Percentiles rank a stretch among this genome's conserved stretches.
Evolutionary conservation across 2,329 filamentous ascomycete genomes (phyloP).

Genomic region (Colletotrichum lentis): DNA sequence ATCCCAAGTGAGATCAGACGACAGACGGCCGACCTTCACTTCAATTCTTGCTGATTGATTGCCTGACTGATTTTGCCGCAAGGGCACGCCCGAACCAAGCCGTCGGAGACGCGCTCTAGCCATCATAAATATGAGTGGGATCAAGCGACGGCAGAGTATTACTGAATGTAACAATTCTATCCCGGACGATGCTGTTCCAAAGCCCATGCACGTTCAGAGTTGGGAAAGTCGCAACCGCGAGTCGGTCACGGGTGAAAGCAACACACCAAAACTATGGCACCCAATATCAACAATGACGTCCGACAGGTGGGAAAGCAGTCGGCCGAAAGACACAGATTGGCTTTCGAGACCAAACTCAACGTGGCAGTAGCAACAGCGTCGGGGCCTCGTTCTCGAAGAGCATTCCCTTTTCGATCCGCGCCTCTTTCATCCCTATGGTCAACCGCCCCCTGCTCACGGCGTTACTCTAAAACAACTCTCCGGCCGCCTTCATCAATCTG

Average conservation of each 20-base stretch:
- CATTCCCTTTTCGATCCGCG: not conserved
- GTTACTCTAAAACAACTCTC: conserved; percentile 14
- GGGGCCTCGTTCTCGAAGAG: not conserved
- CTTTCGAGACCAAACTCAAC: not conserved
- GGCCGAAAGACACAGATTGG: not conserved
- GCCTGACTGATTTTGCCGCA: too few species aligned
- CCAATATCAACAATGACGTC: conserved; percentile 20
- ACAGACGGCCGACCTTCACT: conserved; percentile 1
- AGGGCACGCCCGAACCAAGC: not conserved
- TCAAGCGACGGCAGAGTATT: not conserved
- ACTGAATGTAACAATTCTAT: not conserved
- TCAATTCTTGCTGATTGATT: not conserved
- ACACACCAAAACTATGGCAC: not conserved
- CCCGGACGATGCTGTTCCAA: not conserved
- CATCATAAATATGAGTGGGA: not conserved
- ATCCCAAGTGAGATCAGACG: conserved; percentile 33
- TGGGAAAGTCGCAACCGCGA: not conserved
- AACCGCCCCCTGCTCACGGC: not conserved
- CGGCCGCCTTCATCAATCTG: conserved; percentile 19
- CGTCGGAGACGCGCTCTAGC: too few species aligned
- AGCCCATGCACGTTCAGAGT: not conserved
- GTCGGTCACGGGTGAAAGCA: not conserved
- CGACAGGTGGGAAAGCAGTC: conserved; percentile 18
- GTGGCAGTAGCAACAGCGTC: not conserved
- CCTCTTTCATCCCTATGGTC: not conserved